Conservation (phyloP, 306 rosid species). For the Senna tora region DNA sequence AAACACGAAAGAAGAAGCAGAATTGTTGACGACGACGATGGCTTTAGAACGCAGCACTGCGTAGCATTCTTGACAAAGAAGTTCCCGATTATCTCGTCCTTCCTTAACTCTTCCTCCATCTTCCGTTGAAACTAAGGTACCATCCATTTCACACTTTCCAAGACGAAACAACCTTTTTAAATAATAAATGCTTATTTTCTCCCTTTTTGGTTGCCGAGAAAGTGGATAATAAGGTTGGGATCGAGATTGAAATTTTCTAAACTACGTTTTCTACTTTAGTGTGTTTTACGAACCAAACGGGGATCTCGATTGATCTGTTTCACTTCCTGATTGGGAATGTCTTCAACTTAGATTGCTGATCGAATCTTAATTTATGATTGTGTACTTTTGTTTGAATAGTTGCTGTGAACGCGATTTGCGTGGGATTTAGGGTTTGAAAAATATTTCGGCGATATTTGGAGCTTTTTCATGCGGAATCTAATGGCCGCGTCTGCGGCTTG, state of each 20-base stretch:
- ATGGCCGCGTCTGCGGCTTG: conserved; percentile 67
- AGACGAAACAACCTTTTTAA: not conserved
- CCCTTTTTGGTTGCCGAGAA: conserved; percentile 26
- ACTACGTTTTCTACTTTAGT: not conserved
- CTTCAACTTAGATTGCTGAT: not conserved
- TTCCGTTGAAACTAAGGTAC: conserved; percentile 24
- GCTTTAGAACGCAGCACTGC: not conserved
- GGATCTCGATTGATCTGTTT: not conserved
- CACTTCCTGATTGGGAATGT: no score
- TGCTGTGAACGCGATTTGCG: conserved; percentile 24
- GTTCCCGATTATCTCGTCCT: not conserved
- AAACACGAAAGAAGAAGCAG: not conserved
- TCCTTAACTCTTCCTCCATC: not conserved
- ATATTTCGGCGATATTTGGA: not conserved
- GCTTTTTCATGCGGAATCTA: conserved; percentile 37
- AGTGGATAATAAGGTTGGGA: not conserved
- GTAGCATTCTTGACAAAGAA: not conserved
- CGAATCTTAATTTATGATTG: not conserved
- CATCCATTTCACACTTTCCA: conserved; percentile 22
- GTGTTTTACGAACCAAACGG: not conserved
- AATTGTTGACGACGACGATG: not conserved
- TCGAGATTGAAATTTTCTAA: not conserved
- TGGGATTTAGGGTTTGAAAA: conserved; percentile 5
- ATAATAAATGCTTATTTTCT: not conserved
- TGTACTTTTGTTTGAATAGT: conserved; percentile 11